Base-by-base conservation (phyloP, 2,329 filamentous ascomycete genomes). In the Pseudogymnoascus pannorum region DNA sequence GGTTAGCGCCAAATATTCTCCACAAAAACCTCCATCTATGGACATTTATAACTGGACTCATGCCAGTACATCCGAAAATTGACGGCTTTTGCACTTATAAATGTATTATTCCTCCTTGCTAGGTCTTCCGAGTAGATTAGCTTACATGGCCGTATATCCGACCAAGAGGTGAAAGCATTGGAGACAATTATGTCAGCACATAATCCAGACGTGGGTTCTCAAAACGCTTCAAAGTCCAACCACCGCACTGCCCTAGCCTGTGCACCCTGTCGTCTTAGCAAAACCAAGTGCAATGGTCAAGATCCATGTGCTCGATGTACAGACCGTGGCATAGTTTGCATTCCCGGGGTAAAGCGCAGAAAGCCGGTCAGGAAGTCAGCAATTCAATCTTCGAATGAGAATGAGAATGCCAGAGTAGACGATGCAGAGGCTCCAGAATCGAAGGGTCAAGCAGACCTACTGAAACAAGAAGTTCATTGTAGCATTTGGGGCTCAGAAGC, bases 211-310 rank as follows among this genome's bases (percentile, higher is more conserved):
- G 44, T 29, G 14, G 14, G n/a, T 51, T 51, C 44, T 51, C 44
- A 51, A 12, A 51, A 51, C 31, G 44, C 44, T 51, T 51, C 44
- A 31, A 51, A 51, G 44, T 31, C 24, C 24, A 4, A 24, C 1
- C 38, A 33, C 11, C 58, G 58, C 16, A 54, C 35, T 44, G 16
- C 31, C 26, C 60, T 57, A 18, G 60, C 60, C 5, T 62, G 60
- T 44, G 36, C 24, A 26, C 54, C 54, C 9, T 62, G 60, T 24
- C 60, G 60, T 36, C 24, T 59, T 14, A 44, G 38, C 22, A 62
- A 62, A 44, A 59, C 40, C 4, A 62, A 62, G 22, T 62, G 60
- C 22, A 29, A 44, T 31, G 60, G 60, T 22, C 29, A 60, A 24
- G 29, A 42, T 22, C 60, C 60, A 26, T 62, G 60, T 59, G n/a